Base-by-base conservation (phyloP, 768 basidiomycete species). In the Suillus occidentalis region DNA sequence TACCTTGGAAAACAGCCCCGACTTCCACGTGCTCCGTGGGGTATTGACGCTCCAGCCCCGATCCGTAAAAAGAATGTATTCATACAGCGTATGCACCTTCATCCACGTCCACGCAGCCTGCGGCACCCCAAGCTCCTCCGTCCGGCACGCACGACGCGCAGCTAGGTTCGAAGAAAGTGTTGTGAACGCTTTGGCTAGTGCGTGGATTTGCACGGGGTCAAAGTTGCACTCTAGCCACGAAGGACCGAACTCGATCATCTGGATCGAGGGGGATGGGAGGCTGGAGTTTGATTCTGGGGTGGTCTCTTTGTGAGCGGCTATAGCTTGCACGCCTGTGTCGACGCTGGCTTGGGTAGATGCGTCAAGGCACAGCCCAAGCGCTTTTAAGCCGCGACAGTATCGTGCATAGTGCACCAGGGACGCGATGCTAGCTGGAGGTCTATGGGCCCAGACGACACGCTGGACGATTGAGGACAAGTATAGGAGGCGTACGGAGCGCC, bases 161-260 rank as follows among this genome's bases (percentile, higher is more conserved):
- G 58, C 39, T 31, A 59, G 25, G 28, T 59, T 59, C 0, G 40
- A 59, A 31, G 42, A 59, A 6, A 59, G 5, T 18, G 18, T 59
- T 4, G 40, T 42, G 28, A 59, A 59, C 12, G 40, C 58, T 10
- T 31, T 42, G 9, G 58, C 40, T 42, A 59, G 12, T 20, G 18
- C 42, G 18, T 4, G 20, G 18, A 59, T 43, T 13, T 59, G 58
- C 3, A 20, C 40, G 20, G 58, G 39, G 22, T 43, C 28, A 12
- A 59, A 59, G 58, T 59, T 42, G 13, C 58, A 59, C 3, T 59
- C 58, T 18, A 59, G 18, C 58, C 58, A 59, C 12, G 58, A 59
- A 31, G 58, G 58, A 42, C 58, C 40, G 12, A 59, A 59, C 28
- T 59, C 58, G 18, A 42, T 4, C 58, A 59, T 59, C 12, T 31